Conservation (phyloP, 306 rosid species). For the Vicia villosa region DNA sequence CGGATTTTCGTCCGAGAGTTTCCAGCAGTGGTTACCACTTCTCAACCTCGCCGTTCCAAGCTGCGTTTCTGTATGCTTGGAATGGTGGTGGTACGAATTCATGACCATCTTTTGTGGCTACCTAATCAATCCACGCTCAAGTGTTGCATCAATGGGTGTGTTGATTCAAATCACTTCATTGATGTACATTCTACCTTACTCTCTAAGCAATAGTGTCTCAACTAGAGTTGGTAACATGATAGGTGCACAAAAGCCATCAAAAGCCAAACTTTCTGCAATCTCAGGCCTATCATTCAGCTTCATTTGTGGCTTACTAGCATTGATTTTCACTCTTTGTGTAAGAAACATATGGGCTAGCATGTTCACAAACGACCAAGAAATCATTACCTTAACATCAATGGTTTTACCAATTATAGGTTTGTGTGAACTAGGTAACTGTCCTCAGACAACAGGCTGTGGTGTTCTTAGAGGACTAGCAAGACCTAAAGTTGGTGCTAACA, state of each 20-base stretch:
- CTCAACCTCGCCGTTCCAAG: slow-evolving; percentile 77
- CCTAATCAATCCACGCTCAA: slow-evolving; percentile 59
- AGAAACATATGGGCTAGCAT: slow-evolving; percentile 80
- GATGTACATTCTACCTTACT: slow-evolving; percentile 84
- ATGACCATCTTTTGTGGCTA: slow-evolving; percentile 85
- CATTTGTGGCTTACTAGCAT: slow-evolving; percentile 59
- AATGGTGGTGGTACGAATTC: slow-evolving; percentile 99
- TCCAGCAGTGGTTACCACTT: slow-evolving; percentile 61
- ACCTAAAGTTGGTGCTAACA: slow-evolving; percentile 81
- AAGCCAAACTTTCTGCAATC: slow-evolving; percentile 69
- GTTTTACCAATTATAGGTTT: slow-evolving; percentile 89
- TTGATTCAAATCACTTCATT: slow-evolving; percentile 83
- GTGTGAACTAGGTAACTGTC: slow-evolving; percentile 92
- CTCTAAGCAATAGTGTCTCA: slow-evolving; percentile 83
- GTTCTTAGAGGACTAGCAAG: slow-evolving; percentile 89
- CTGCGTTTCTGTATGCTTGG: slow-evolving; percentile 88
- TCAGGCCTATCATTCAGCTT: slow-evolving; percentile 75
- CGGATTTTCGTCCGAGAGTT: slow-evolving; percentile 61
- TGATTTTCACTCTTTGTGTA: slow-evolving; percentile 60
- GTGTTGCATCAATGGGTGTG: slow-evolving; percentile 94
- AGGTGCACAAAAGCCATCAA: slow-evolving; percentile 69
- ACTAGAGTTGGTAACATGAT: slow-evolving; percentile 85
- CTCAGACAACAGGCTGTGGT: slow-evolving; percentile 96
- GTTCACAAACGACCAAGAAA: slow-evolving; percentile 73
- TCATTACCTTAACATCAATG: slow-evolving; percentile 59